A percentile compares a stretch with the other conserved stretches of the same genome.
Conservation (phyloP, 495 filamentous ascomycete genomes). For the Friedmanniomyces simplex region DNA sequence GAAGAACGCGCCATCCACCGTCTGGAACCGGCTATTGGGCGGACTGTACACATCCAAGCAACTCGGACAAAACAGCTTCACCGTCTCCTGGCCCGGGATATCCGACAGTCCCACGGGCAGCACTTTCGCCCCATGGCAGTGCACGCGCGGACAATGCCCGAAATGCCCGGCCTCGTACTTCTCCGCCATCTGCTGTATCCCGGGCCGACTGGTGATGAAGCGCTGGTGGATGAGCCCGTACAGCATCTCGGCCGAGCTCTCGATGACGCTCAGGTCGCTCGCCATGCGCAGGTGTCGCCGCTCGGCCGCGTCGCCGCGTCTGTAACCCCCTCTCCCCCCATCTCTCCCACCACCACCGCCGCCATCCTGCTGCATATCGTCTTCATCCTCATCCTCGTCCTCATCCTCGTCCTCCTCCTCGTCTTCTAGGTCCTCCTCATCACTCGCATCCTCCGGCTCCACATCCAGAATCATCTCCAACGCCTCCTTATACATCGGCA, state of each 20-base stretch:
- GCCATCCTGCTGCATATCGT: neutral
- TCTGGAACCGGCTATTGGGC: constrained; percentile 93
- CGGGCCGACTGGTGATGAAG: constrained; percentile 93
- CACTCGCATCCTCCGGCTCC: constrained; percentile 85
- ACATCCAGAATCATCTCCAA: constrained; percentile 97
- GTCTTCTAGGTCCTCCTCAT: constrained; percentile 62
- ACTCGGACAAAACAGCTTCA: constrained; percentile 94
- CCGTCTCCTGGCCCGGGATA: constrained; percentile 90
- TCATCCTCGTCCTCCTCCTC: constrained; percentile 57
- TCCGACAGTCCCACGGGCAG: constrained; percentile 89
- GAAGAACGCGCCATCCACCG: constrained; percentile 97
- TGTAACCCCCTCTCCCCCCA: constrained; percentile 36
- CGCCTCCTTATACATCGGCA: constrained; percentile 98
- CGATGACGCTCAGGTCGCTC: constrained; percentile 86
- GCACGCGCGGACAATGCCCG: constrained; percentile 79
- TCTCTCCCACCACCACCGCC: too few relatives aligned
- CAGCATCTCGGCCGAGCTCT: constrained; percentile 91
- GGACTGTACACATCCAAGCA: constrained; percentile 96
- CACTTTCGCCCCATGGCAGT: constrained; percentile 77
- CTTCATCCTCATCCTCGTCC: constrained; percentile 44
- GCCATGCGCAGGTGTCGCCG: constrained; percentile 78
- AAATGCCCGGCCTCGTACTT: constrained; percentile 97
- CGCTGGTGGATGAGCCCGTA: constrained; percentile 98
- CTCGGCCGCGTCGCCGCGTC: constrained; percentile 41
- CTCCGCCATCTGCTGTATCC: constrained; percentile 97